phyloP scores from a whole-genome alignment of 371 early-diverging fungal genomes.

The Smittium mucronatum region DNA sequence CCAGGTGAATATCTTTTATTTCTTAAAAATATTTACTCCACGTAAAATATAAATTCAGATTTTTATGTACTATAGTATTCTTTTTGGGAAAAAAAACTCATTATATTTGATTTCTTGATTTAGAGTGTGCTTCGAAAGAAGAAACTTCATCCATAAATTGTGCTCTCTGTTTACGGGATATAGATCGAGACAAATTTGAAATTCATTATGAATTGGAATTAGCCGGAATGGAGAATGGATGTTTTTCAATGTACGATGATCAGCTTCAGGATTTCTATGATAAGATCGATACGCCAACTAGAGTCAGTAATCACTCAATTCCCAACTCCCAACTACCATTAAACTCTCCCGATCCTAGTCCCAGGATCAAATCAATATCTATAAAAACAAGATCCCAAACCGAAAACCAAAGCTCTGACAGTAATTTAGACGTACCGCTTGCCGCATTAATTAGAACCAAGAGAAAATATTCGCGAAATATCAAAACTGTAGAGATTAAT shows the following conservation, averaged over 20 bases:
- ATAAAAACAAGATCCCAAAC: background rate
- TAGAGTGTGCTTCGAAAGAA: no score
- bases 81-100: no score
- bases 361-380: background rate
- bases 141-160: background rate
- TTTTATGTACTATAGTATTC: no score
- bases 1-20: no score
- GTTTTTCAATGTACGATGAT: background rate
- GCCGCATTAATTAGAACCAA: background rate
- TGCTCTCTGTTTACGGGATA: background rate
- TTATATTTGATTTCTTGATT: no score
- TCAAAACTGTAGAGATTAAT: background rate
- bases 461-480: background rate
- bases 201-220: background rate
- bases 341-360: background rate
- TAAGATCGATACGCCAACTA: background rate
- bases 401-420: background rate
- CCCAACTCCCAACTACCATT: background rate
- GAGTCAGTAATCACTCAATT: background rate
- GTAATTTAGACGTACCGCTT: background rate
- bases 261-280: no score
- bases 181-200: background rate
- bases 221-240: background rate
- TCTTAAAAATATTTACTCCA: no score
- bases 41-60: no score